phyloP scores from a whole-genome alignment of 352 stramenopile genomes.

The Globisporangium nagaii region DNA sequence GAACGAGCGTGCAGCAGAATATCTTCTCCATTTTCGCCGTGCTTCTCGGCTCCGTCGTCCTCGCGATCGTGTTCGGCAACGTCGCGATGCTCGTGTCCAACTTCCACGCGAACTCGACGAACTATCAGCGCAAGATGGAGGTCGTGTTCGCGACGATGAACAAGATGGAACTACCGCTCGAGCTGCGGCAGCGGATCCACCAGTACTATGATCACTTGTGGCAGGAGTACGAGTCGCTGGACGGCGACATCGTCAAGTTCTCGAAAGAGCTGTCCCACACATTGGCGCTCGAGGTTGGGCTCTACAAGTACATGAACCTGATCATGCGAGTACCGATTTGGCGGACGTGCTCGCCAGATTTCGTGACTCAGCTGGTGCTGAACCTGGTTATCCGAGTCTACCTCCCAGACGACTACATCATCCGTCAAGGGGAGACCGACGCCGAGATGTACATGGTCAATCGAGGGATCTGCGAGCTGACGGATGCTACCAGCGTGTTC shows the following conservation, averaged over 20 bases:
- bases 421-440: constrained; percentile 39
- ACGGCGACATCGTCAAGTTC: constrained; percentile 47
- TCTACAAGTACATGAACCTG: constrained; percentile 70
- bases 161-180: constrained; percentile 36
- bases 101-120: constrained; percentile 47
- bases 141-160: constrained; percentile 45
- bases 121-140: constrained; percentile 68
- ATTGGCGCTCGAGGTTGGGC: constrained; percentile 51
- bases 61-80: constrained; percentile 60
- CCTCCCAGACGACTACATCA: constrained; percentile 58
- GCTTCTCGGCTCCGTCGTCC: constrained; percentile 38
- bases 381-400: constrained; percentile 49
- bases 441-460: constrained; percentile 70
- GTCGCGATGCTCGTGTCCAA: constrained; percentile 57
- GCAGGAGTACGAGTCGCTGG: constrained; percentile 61
- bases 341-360: constrained; percentile 39
- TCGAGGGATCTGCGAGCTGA: constrained; percentile 42
- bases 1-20: constrained; percentile 21
- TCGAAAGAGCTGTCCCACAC: constrained; percentile 54
- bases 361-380: constrained; percentile 49
- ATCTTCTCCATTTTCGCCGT: constrained; percentile 36
- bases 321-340: constrained; percentile 37
- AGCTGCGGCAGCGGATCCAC: constrained; percentile 53
- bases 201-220: constrained; percentile 66
- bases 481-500: neutral